These are phyloP conservation scores for Malassezia sp. DNA, from an alignment of 1,284 basidiomycete genomes.

Conservation along the genomic window DNA sequence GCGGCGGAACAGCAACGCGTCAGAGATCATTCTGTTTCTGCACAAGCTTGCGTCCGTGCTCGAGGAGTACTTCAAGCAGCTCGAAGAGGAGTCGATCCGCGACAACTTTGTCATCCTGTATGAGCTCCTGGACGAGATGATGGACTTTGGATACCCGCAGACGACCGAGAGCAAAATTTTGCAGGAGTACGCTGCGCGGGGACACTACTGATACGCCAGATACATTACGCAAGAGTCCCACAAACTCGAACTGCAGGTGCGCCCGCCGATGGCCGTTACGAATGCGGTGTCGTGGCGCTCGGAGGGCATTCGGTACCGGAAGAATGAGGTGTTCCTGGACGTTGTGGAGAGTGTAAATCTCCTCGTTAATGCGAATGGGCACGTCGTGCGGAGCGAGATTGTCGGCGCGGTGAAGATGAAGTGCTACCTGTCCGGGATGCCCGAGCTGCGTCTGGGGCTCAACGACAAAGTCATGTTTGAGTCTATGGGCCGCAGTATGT, in stretches of 20 bases:
- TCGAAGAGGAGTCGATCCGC: constrained; percentile 95
- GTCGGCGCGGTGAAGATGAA: constrained; percentile 98
- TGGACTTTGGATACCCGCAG: constrained; percentile 99
- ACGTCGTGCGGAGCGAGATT: constrained; percentile 94
- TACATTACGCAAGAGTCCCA: constrained; percentile 99
- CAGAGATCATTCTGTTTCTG: constrained; percentile 91
- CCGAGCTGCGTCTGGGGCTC: constrained; percentile 82
- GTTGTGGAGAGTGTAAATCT: constrained; percentile 96
- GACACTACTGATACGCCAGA: constrained; percentile 50
- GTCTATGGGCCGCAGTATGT: constrained; percentile 75
- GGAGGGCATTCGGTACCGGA: constrained; percentile 91
- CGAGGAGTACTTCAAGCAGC: constrained; percentile 96
- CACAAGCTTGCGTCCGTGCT: constrained; percentile 70
- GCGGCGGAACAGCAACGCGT: constrained; percentile 88
- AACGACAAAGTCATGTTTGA: constrained; percentile 99
- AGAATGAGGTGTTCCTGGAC: constrained; percentile 98
- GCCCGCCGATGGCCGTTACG: constrained; percentile 92
- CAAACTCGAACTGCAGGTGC: constrained; percentile 91
- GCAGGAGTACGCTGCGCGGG: constrained; percentile 77
- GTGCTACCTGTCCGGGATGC: constrained; percentile 97
- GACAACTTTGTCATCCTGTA: constrained; percentile 97
- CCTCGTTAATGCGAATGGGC: constrained; percentile 89
- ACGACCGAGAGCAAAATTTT: constrained; percentile 98
- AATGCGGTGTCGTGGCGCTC: constrained; percentile 98
- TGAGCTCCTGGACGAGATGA: constrained; percentile 95